These are phyloP conservation scores for Nakazawaea laoshanensis DNA, from an alignment of 805 yeast genomes.

Conservation along the genomic window DNA sequence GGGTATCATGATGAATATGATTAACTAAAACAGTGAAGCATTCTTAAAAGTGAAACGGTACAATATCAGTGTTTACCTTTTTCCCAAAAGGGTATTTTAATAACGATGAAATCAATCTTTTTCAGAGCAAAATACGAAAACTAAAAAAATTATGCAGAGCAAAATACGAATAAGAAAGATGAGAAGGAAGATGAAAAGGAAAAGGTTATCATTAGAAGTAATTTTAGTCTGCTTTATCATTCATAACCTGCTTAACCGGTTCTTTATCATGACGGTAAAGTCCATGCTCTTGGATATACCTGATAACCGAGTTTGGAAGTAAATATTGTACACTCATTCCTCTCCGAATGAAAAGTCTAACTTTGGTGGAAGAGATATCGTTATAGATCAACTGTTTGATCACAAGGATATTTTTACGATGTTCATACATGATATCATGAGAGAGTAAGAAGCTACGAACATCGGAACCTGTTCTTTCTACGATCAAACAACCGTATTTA, in stretches of 20 bases:
- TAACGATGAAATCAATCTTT: too few species aligned
- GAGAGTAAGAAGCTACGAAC: conserved; percentile 86
- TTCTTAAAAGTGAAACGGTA: too few species aligned
- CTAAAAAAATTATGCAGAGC: too few species aligned
- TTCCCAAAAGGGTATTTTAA: too few species aligned
- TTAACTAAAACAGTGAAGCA: too few species aligned
- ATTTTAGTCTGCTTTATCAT: conserved; percentile 19
- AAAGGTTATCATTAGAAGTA: too few species aligned
- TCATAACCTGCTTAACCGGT: conserved; percentile 84
- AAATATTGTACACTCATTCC: conserved; percentile 96
- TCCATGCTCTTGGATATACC: conserved; percentile 90
- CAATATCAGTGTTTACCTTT: too few species aligned
- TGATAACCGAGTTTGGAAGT: conserved; percentile 86
- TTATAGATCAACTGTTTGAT: conserved; percentile 94
- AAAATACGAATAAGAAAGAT: too few species aligned
- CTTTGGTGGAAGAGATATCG: conserved; percentile 93
- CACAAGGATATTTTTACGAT: conserved; percentile 84
- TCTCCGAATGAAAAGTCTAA: conserved; percentile 82
- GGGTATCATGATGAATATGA: too few species aligned
- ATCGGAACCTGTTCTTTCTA: conserved; percentile 94
- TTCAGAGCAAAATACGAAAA: too few species aligned
- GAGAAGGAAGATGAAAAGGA: too few species aligned
- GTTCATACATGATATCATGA: conserved; percentile 97
- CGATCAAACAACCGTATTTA: conserved; percentile 91
- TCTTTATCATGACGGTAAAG: conserved; percentile 80